Conservation (phyloP, 2,329 filamentous ascomycete genomes). For the Elsinoe perseae region DNA sequence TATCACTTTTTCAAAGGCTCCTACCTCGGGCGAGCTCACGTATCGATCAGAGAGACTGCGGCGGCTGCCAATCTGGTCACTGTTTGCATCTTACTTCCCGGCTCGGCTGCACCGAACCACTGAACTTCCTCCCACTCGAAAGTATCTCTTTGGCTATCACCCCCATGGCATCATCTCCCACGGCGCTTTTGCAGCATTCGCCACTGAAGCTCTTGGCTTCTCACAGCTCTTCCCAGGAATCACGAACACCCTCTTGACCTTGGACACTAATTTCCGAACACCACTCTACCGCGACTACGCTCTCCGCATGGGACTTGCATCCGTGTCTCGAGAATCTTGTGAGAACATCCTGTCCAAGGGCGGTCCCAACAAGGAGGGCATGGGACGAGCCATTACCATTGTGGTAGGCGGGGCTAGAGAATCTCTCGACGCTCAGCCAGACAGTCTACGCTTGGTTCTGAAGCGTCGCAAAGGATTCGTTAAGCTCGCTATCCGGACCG, state of each 20-base stretch:
- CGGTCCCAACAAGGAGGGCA: conserved; percentile 68
- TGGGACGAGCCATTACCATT: conserved; percentile 93
- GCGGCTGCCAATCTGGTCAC: conserved; percentile 67
- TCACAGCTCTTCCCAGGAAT: conserved; percentile 84
- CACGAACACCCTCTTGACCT: conserved; percentile 82
- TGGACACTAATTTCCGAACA: conserved; percentile 93
- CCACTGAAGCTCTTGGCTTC: conserved; percentile 83
- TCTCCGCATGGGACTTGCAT: conserved; percentile 77
- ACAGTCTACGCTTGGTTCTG: conserved; percentile 68
- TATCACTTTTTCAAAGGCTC: conserved; percentile 69
- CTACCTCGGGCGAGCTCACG: conserved; percentile 65
- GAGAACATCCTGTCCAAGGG: conserved; percentile 78
- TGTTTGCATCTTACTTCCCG: conserved; percentile 93
- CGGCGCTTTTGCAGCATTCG: conserved; percentile 88
- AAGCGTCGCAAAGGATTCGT: conserved; percentile 84
- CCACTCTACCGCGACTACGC: conserved; percentile 92
- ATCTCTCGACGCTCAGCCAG: conserved; percentile 78
- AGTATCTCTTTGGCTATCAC: conserved; percentile 96
- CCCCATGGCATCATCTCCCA: conserved; percentile 96
- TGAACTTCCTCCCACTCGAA: conserved; percentile 68
- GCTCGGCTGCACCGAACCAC: conserved; percentile 78
- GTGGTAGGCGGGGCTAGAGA: conserved; percentile 89
- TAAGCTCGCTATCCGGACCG: conserved; percentile 82
- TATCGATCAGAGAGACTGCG: conserved; percentile 70
- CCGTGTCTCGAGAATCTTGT: conserved; percentile 86